These are phyloP conservation scores for Lecanoromycetidae sp. DNA, from an alignment of 2,329 filamentous ascomycete genomes.

Conservation along the genomic window DNA sequence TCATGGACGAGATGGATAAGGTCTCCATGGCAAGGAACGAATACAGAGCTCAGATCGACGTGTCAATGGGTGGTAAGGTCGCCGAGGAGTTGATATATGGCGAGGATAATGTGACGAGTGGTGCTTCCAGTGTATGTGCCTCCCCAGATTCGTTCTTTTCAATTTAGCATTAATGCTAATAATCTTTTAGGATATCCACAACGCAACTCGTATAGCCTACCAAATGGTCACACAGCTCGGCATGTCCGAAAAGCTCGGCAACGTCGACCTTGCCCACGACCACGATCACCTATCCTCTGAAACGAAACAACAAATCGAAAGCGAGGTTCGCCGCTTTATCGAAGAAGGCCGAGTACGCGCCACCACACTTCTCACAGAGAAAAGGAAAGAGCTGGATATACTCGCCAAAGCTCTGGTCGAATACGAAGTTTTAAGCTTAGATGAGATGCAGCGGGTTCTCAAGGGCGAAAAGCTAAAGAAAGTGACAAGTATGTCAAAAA, in stretches of 20 bases:
- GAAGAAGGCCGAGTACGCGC: slow-evolving; percentile 72
- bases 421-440: slow-evolving; percentile 82
- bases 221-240: slow-evolving; percentile 79
- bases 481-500: slow-evolving; percentile 43
- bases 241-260: slow-evolving; percentile 79
- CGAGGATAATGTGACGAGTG: slow-evolving; percentile 79
- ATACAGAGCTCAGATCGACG: slow-evolving; percentile 67
- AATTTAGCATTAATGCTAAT: neutral
- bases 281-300: slow-evolving; percentile 73
- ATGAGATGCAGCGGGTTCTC: slow-evolving; percentile 84
- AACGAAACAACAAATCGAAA: slow-evolving; percentile 76
- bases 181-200: slow-evolving; percentile 57
- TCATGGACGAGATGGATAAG: slow-evolving; percentile 82
- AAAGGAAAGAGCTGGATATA: slow-evolving; percentile 73
- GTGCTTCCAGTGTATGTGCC: slow-evolving; percentile 59
- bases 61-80: slow-evolving; percentile 74
- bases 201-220: slow-evolving; percentile 71
- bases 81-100: slow-evolving; percentile 86
- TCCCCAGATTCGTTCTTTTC: neutral
- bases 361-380: slow-evolving; percentile 54
- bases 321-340: slow-evolving; percentile 73
- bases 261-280: slow-evolving; percentile 73
- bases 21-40: slow-evolving; percentile 79
- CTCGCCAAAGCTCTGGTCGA: slow-evolving; percentile 81
- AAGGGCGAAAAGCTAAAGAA: slow-evolving; percentile 71